phyloP scores from a whole-genome alignment of 2,329 filamentous ascomycete species.

The Pseudonectria foliicola region DNA sequence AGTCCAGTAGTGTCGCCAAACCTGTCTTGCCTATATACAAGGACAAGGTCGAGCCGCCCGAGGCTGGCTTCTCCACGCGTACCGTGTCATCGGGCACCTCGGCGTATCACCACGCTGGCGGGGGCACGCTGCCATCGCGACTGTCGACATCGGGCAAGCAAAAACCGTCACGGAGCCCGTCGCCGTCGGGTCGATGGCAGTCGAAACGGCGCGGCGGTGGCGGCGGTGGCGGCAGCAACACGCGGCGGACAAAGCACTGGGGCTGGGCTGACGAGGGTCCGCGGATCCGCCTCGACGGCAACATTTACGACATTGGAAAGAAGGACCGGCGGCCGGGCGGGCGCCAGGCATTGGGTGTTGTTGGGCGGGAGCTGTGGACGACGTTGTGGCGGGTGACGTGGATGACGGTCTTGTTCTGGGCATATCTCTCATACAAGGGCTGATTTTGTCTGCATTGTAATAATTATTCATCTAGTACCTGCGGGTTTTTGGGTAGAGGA shows the following conservation, averaged over 20 bases:
- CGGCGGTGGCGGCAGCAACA: no score
- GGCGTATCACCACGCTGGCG: conserved; percentile 10
- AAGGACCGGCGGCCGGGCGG: conserved; percentile 18
- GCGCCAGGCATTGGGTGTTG: conserved; percentile 33
- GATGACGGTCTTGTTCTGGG: conserved; percentile 59
- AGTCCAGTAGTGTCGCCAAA: conserved; percentile 24
- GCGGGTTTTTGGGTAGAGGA: no score
- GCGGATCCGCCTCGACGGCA: conserved; percentile 46
- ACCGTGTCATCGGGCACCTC: conserved; percentile 18
- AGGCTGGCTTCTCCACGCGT: conserved; percentile 8
- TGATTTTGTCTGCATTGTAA: conserved; percentile 26
- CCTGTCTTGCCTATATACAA: conserved; percentile 41
- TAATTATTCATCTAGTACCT: no score
- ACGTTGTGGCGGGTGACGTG: conserved; percentile 56
- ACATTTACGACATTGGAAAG: conserved; percentile 36
- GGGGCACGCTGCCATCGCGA: conserved; percentile 9
- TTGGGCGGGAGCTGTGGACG: conserved; percentile 53
- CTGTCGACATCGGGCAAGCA: conserved; percentile 15
- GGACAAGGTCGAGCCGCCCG: conserved; percentile 42
- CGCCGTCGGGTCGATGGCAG: conserved; percentile 17
- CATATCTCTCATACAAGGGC: conserved; percentile 58
- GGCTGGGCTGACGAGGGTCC: conserved; percentile 41
- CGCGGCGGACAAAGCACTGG: conserved; percentile 26
- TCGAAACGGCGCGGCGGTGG: conserved; percentile 20
- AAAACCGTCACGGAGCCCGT: conserved; percentile 13